Base-by-base conservation (phyloP, 2,329 filamentous ascomycete genomes). In the Chaetomiaceae sp. region DNA sequence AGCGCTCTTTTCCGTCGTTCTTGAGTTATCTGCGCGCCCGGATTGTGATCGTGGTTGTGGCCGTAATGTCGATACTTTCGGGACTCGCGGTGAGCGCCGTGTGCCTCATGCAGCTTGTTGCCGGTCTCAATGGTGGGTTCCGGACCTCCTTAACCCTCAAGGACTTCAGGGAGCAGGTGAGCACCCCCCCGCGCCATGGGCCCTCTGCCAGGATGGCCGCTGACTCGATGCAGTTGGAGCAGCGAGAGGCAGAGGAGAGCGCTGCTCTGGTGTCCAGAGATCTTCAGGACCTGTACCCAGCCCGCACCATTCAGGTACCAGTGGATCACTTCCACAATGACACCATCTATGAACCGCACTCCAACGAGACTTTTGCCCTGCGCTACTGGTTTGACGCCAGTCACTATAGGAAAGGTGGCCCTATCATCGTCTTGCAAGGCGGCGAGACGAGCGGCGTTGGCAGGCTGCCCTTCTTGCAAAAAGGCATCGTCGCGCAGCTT, bases 251-350 rank as follows among this genome's bases (percentile, higher is more conserved):
- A 4, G 29, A 52, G n/a, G 30, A 53, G 11, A 16, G 20, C 13
- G 38, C 18, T 8, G 48, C 23, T n/a, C 49, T 57, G 5, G 10
- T 16, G 2, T 23, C 55, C 42, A 27, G 55, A 23, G 53, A 56
- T 14, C 57, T 53, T 10, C 30, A 56, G 18, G 21, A 55, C 13
- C 42, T 61, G 8, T 76, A 74, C 57, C 69, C 69, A 8, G 69
- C 66, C 5, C 67, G 71, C 62, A 73, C 68, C 46, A 62, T 77
- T 32, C 65, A 65, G 14, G 76, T 79, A 3, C 79, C 79, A 14
- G 74, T 95, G 30, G 89, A 95, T 67, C 88, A 94, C 65, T 95
- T 94, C 71, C 87, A 87, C 69, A 89, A 92, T 64, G 85, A 90
- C 50, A 80, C 82, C 2, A 73, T 76, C 44, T 95, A 95, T 65